A percentile compares a stretch with the other conserved stretches of the same genome.
phyloP scores from a whole-genome alignment of 345 rosid genomes.

The Eucalyptus virginea region DNA sequence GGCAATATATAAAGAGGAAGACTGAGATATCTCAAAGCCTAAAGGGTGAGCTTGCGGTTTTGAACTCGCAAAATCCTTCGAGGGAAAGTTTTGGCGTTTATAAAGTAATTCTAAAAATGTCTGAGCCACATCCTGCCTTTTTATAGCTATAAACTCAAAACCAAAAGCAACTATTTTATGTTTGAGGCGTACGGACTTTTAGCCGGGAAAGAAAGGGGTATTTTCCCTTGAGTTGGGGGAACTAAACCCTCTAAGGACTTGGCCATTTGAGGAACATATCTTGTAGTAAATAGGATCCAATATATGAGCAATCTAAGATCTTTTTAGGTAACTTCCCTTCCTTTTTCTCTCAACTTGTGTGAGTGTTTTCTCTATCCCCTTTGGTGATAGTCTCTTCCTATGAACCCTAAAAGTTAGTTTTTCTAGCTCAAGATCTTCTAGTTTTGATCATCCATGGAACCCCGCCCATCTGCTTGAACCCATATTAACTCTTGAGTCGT shows the following conservation, averaged over 20 bases:
- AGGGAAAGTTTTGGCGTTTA: not conserved
- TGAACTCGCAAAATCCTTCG: not conserved
- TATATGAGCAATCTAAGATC: not conserved
- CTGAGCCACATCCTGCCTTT: not conserved
- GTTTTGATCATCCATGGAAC: no score
- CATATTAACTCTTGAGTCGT: no score
- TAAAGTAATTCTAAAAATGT: not conserved
- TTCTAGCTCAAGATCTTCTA: no score
- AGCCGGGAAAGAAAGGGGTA: not conserved
- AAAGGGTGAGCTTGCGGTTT: not conserved
- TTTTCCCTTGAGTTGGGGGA: not conserved
- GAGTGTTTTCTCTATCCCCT: no score
- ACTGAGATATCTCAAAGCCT: not conserved
- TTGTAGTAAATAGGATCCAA: not conserved
- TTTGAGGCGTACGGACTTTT: not conserved
- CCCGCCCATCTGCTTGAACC: no score
- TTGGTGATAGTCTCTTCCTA: no score
- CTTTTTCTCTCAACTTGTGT: no score
- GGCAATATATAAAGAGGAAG: not conserved
- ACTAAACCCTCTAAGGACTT: not conserved
- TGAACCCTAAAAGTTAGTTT: no score
- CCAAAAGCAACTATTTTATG: not conserved
- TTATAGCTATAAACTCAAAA: not conserved
- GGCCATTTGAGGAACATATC: not conserved
- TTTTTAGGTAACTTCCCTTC: not conserved